Evolutionary conservation across 768 basidiomycete genomes (phyloP), one percentile per base, ranked within the genome.

Genomic region (Dendrothele bispora): DNA sequence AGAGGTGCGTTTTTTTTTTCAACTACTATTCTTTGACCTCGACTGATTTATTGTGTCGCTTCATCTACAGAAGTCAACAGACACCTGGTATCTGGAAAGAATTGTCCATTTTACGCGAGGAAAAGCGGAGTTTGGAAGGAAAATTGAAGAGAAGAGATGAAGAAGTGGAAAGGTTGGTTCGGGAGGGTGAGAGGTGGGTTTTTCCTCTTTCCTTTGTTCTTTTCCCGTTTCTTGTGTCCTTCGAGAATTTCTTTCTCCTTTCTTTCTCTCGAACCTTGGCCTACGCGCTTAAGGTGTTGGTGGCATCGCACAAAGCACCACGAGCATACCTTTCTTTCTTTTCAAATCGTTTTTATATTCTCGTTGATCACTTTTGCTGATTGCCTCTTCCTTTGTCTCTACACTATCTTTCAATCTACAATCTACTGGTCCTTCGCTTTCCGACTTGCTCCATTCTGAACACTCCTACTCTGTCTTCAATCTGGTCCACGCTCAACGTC

Each of bases 101-200:
- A n/a, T n/a, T n/a, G n/a, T n/a, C n/a, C n/a, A n/a, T 47, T 6
- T 38, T 47, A 29, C 27, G 27, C 17, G 46, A 47, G 46, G 46
- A 47, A 15, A 47, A 47, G n/a, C 25, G 36, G 26, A 38, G 46
- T 10, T 21, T 47, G n/a, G 46, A 39, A 28, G 32, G 28, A 21
- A 34, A 36, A 10, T 20, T 47, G 15, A 47, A 29, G 28, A 39
- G 28, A 36, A 47, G 39, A 30, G 46, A 47, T 27, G 46, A 24
- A 5, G 36, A 39, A 29, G 28, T 39, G 5, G 25, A 47, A 15
- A 47, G 39, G 17, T 28, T 47, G 10, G 38, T 47, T 32, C 10
- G 30, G 30, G 30, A 32, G n/a, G 30, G 30, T n/a, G 30, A 32
- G n/a, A 32, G n/a, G 30, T 10, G 10, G n/a, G 30, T n/a, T 32